Conservation (phyloP, 1,284 basidiomycete genomes). For the Apiotrichum laibachii region DNA sequence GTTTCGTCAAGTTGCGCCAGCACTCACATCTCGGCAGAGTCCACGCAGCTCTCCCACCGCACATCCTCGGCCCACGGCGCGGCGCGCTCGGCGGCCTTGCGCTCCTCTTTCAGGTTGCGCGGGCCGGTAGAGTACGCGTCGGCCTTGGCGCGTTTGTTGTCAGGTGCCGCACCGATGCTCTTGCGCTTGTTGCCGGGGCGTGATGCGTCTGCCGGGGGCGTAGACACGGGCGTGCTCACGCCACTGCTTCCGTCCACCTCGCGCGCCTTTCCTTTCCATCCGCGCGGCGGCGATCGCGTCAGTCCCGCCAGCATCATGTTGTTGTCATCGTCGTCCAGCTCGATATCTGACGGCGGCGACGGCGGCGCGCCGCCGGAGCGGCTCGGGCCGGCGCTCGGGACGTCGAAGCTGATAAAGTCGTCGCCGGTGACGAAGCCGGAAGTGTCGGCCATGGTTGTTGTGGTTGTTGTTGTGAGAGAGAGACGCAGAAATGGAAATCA, state of each 20-base stretch:
- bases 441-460: background rate
- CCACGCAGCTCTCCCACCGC: slow-evolving; percentile 71
- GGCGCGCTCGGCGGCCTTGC: slow-evolving; percentile 60
- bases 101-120: slow-evolving; percentile 61
- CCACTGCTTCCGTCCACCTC: background rate
- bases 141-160: slow-evolving; percentile 3
- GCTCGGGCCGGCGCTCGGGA: slow-evolving; percentile 3
- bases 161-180: slow-evolving; percentile 6
- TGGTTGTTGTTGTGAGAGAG: background rate
- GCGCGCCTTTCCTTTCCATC: background rate
- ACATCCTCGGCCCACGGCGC: slow-evolving; percentile 78
- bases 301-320: background rate
- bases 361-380: background rate
- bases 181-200: slow-evolving; percentile 5
- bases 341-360: background rate
- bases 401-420: slow-evolving; percentile 19
- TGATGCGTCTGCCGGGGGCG: background rate
- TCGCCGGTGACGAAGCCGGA: slow-evolving; percentile 16
- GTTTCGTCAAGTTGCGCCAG: too few relatives aligned
- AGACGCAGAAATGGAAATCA: too few relatives aligned
- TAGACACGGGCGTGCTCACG: background rate
- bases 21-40: slow-evolving; percentile 74
- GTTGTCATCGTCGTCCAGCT: background rate
- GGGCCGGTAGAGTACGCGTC: slow-evolving; percentile 45
- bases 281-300: background rate